Conservation (phyloP, 2,329 filamentous ascomycete genomes). For the Colletotrichum musae region DNA sequence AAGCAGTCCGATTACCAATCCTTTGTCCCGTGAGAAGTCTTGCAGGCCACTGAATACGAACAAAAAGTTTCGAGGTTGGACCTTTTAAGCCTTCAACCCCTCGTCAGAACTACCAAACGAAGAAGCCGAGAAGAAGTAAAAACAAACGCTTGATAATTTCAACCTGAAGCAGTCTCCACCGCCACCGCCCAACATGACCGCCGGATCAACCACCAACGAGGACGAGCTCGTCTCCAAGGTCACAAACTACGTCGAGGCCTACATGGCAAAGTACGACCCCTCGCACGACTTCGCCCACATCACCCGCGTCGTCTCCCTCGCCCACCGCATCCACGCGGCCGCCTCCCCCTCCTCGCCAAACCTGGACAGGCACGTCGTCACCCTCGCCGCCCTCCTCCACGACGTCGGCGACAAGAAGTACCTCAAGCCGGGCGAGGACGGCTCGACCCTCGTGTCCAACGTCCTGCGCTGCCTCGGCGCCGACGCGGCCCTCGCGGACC, state of each 20-base stretch:
- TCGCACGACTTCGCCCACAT: slow-evolving; percentile 94
- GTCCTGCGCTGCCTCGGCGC: slow-evolving; percentile 72
- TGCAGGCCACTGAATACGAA: background rate
- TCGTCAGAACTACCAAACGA: no score
- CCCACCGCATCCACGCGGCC: slow-evolving; percentile 69
- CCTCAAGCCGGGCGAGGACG: slow-evolving; percentile 68
- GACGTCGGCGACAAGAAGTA: slow-evolving; percentile 94
- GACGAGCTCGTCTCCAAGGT: slow-evolving; percentile 67
- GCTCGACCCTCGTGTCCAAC: slow-evolving; percentile 67
- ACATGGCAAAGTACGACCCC: slow-evolving; percentile 85
- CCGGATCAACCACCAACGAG: background rate
- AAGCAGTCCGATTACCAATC: slow-evolving; percentile 12
- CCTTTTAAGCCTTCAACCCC: no score
- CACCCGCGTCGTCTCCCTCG: slow-evolving; percentile 81
- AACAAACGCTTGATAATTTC: background rate
- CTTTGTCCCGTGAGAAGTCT: slow-evolving; percentile 14
- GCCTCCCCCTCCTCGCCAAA: slow-evolving; percentile 44
- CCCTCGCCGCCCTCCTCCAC: slow-evolving; percentile 83
- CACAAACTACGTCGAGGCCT: slow-evolving; percentile 74
- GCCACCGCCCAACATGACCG: slow-evolving; percentile 5
- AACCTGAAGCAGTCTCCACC: background rate
- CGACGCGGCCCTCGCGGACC: slow-evolving; percentile 69
- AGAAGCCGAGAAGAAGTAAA: no score
- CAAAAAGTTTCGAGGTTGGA: no score
- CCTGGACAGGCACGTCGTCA: slow-evolving; percentile 70